Conservation (phyloP, 106 monocot species). For the Chionographis japonica region DNA sequence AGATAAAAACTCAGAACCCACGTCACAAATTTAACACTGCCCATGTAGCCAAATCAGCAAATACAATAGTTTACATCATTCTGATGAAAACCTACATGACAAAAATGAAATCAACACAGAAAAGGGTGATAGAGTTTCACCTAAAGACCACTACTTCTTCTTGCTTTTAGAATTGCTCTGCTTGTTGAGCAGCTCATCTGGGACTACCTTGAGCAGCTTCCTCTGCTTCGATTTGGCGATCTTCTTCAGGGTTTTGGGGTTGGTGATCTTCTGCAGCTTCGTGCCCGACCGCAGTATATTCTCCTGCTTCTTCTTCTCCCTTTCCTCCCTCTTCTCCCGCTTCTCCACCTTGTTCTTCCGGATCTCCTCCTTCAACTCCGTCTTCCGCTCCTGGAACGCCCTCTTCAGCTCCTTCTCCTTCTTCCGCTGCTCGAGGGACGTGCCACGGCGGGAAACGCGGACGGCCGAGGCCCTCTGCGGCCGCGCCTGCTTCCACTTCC, state of each 20-base stretch:
- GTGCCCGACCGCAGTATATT: constrained; percentile 69
- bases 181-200: constrained; percentile 57
- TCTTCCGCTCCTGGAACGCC: constrained; percentile 64
- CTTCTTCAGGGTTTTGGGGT: constrained; percentile 92
- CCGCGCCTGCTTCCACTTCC: constrained; percentile 90
- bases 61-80: no score
- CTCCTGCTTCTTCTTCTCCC: constrained; percentile 95
- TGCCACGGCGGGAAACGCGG: constrained; percentile 31
- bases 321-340: constrained; percentile 78
- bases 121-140: background rate
- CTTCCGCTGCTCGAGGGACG: constrained; percentile 45
- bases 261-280: constrained; percentile 76
- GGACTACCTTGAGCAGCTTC: constrained; percentile 78
- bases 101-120: no score
- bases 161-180: constrained; percentile 9
- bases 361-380: constrained; percentile 94
- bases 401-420: constrained; percentile 76
- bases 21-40: no score
- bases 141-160: constrained; percentile 18
- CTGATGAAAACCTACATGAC: no score
- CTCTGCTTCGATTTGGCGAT: constrained; percentile 89
- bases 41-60: no score
- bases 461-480: constrained; percentile 61
- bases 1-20: no score
- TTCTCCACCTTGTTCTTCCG: constrained; percentile 70